A percentile compares a stretch with the other conserved stretches of the same genome.
These are phyloP conservation scores for Beauveria varroae DNA, from an alignment of 2,329 filamentous ascomycete species.

Conservation along the genomic window DNA sequence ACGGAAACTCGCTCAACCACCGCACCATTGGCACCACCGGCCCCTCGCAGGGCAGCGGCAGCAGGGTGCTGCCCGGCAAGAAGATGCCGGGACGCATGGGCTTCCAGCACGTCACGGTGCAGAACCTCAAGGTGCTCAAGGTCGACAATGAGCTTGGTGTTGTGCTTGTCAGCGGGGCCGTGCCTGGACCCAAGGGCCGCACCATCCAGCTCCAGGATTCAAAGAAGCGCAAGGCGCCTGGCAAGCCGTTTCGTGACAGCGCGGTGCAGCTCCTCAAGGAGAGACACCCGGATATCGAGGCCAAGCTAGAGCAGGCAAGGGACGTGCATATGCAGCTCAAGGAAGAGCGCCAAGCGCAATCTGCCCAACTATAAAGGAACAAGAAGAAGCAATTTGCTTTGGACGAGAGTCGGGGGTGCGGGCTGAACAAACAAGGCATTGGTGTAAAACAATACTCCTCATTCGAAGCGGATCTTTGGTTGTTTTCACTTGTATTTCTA, in stretches of 20 bases:
- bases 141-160: conserved; percentile 82
- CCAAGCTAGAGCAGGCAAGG: conserved; percentile 40
- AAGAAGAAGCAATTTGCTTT: conserved; percentile 7
- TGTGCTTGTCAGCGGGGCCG: conserved; percentile 77
- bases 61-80: conserved; percentile 88
- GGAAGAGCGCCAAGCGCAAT: conserved; percentile 35
- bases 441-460: conserved; percentile 5
- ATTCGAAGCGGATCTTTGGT: conserved; percentile 16
- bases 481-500: conserved; percentile 29
- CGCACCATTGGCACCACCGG: conserved; percentile 85
- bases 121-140: conserved; percentile 85
- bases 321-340: conserved; percentile 47
- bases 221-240: conserved; percentile 67
- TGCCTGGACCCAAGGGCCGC: conserved; percentile 82
- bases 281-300: conserved; percentile 39
- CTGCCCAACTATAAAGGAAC: conserved; percentile 24
- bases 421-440: neutral
- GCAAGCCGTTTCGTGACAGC: conserved; percentile 40
- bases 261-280: conserved; percentile 35
- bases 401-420: neutral
- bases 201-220: conserved; percentile 84
- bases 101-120: conserved; percentile 75
- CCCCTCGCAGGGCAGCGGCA: conserved; percentile 85
- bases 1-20: conserved; percentile 94
- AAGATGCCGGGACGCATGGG: conserved; percentile 98